Base-by-base conservation (phyloP, 2,329 filamentous ascomycete species). In the Phialocephala sp. region DNA sequence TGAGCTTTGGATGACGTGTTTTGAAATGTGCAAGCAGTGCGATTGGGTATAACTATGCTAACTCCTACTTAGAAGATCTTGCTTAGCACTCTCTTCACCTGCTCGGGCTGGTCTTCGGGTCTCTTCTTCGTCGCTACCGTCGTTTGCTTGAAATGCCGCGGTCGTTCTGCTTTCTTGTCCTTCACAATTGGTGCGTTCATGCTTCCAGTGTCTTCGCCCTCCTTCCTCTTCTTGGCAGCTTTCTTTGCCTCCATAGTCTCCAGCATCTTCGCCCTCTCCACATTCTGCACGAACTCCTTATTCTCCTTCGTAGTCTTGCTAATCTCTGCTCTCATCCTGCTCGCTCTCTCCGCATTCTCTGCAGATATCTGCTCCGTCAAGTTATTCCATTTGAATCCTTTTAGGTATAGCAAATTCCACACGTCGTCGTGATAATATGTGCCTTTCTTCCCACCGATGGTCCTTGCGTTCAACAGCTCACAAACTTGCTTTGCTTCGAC, bases 361-460 rank as follows among this genome's bases (percentile, higher is more conserved):
- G 89, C 85, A 47, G 90, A 85, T 71, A 94, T 93, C 79, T 94
- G 90, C 77, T 92, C 90, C 64, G 90, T 93, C 68, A 89, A 78
- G 73, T 89, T 83, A 69, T 85, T 70, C 92, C 92, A 96, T 78
- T 94, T 95, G 80, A 95, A 94, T 1, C 91, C 91, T 69, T 87
- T 90, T 68, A 96, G 80, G 75, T 96, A 96, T 67, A 91, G 85
- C 68, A 95, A 80, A 72, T 91, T 94, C 92, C 92, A 96, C 54
- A 96, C 85, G 76, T 96, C 92, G 76, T 96, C 92, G 72, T 91
- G 87, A 80, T 94, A 96, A 76, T 91, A 93, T 58, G 85, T 87
- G 14, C 91, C 86, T 80, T 96, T 96, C 80, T 94, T 94, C 32
- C 92, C 92, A 59, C 92, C 92, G 66, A 95, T 91, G 14, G 85